Evolutionary conservation across 1,284 basidiomycete species (phyloP), one percentile per base, ranked within the genome.

Genomic region (Puccinia hordei): DNA sequence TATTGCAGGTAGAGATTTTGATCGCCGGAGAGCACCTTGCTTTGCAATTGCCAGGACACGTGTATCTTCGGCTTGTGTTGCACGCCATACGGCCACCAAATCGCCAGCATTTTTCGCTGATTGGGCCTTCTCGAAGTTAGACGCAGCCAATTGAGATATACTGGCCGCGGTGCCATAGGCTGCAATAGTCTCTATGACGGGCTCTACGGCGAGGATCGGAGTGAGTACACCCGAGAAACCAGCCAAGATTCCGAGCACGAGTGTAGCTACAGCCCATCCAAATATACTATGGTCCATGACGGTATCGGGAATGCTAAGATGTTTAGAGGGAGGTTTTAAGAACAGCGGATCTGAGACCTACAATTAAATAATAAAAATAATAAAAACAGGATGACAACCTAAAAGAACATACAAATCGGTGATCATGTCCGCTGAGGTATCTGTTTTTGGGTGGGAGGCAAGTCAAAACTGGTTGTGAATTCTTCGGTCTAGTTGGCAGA

Each of bases 171-270:
- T 46, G 17, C 66, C 66, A 27, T 46, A 68, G 2, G n/a, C 24
- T n/a, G 24, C 27, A 2, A 49, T 38, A 8, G 24, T 41, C 27
- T 44, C 5, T 3, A 49, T 9, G 12, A 49, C 44, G 6, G 41
- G 41, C 46, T 46, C n/a, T 41, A 19, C 12, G 35, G 22, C 27
- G 5, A 53, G 33, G 1, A 73, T 8, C 27, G 51, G 71, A 10
- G 71, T 53, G 9, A 73, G 15, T 0, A 49, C 66, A 17, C 27
- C 71, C 35, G 51, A 57, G 22, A 73, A 73, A 30, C 30, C 71
- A 33, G n/a, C 71, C 13, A 73, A 49, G n/a, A 57, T 17, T n/a
- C 71, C 71, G 17, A 53, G 2, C 17, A 73, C 71, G 12, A 73
- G 24, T 10, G 71, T 73, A 1, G 71, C 71, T 1, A 73, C n/a